Evolutionary conservation across 257 asterid species (phyloP).

Genomic region (Nicotiana otophora): DNA sequence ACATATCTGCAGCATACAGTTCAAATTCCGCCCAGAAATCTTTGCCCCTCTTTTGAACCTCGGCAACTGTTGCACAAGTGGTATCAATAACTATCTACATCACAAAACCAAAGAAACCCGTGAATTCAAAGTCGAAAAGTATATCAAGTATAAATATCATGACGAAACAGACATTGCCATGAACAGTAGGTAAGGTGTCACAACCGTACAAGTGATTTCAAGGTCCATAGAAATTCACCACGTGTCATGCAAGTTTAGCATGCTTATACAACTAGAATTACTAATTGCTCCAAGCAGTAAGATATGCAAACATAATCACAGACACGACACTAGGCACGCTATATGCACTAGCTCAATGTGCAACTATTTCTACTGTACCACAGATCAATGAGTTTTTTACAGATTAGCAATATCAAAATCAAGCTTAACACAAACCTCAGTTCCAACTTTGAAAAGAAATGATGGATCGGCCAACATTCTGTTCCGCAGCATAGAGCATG

Average conservation of each 20-base stretch:
- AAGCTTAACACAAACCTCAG: constrained; percentile 56
- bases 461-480: constrained; percentile 98
- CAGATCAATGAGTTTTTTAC: background rate
- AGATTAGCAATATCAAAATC: constrained; percentile 3
- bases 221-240: background rate
- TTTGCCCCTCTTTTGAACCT: constrained; percentile 92
- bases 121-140: background rate
- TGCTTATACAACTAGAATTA: background rate
- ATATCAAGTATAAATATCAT: background rate
- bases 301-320: background rate
- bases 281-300: background rate
- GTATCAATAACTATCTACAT: constrained; percentile 87
- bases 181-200: background rate
- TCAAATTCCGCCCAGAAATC: constrained; percentile 98
- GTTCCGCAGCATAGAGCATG: constrained; percentile 74
- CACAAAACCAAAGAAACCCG: background rate
- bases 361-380: background rate
- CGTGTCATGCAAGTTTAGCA: background rate
- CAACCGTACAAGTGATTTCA: background rate
- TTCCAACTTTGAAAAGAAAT: constrained; percentile 93
- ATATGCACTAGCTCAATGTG: background rate
- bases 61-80: constrained; percentile 95
- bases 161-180: background rate
- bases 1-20: constrained; percentile 81
- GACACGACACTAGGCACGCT: background rate